Conservation (phyloP, 2,329 filamentous ascomycete genomes). For the Hypoxylon sp. region DNA sequence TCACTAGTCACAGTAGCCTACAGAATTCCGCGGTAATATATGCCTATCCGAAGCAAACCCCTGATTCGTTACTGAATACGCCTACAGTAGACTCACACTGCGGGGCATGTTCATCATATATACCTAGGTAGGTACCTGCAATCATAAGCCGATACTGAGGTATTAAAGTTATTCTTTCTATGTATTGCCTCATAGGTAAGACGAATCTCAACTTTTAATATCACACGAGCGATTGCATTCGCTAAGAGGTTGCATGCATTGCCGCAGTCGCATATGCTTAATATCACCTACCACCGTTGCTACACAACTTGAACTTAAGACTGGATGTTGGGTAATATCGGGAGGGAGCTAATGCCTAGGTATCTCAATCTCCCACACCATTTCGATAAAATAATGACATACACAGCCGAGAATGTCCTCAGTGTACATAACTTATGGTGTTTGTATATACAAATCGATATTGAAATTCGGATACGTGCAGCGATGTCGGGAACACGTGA, state of each 20-base stretch:
- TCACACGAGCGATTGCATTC: constrained; percentile 3
- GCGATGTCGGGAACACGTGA: constrained; percentile 34
- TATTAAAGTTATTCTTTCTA: background rate
- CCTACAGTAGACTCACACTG: background rate
- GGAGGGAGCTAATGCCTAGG: constrained; percentile 5
- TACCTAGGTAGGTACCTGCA: background rate
- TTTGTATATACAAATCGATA: constrained; percentile 7
- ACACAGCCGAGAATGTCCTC: background rate
- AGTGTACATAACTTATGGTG: constrained; percentile 7
- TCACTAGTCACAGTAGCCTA: no score
- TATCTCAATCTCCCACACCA: constrained; percentile 10
- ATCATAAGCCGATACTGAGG: background rate
- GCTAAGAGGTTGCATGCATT: constrained; percentile 35
- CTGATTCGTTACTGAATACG: no score
- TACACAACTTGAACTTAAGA: constrained; percentile 23
- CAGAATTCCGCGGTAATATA: no score
- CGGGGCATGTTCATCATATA: background rate
- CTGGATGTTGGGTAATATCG: constrained; percentile 6
- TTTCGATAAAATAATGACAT: background rate
- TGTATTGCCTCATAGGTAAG: background rate
- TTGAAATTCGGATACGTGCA: constrained; percentile 13
- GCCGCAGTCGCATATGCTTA: constrained; percentile 16
- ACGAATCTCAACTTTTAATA: constrained; percentile 6
- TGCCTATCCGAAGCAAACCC: no score
- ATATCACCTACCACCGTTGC: constrained; percentile 22